phyloP scores from a whole-genome alignment of 1,139 yeast genomes.

The Yamadazyma mexicana region DNA sequence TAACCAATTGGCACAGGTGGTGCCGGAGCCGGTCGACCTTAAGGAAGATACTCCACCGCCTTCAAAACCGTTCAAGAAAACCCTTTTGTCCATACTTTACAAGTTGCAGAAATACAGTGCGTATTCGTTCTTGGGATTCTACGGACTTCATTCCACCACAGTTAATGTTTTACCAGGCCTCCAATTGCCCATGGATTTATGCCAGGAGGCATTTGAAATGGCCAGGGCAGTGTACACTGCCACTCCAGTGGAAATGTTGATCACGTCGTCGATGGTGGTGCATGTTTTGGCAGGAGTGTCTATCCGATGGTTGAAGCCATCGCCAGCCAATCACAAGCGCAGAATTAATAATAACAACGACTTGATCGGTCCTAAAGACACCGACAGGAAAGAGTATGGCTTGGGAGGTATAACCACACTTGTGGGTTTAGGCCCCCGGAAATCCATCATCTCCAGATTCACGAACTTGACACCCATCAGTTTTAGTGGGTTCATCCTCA shows the following conservation, averaged over 20 bases:
- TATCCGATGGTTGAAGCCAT: slow-evolving; percentile 38
- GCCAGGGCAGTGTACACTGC: slow-evolving; percentile 62
- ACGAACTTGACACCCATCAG: slow-evolving; percentile 46
- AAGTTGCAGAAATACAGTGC: slow-evolving; percentile 62
- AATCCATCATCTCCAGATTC: slow-evolving; percentile 40
- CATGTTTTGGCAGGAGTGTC: slow-evolving; percentile 59
- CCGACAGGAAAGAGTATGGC: slow-evolving; percentile 49
- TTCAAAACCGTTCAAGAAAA: slow-evolving; percentile 8
- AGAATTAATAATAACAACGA: slow-evolving; percentile 8
- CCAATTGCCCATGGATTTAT: slow-evolving; percentile 40
- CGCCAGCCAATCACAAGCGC: slow-evolving; percentile 6
- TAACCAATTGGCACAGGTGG: slow-evolving; percentile 6
- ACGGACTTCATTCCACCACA: slow-evolving; percentile 57
- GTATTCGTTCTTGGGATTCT: slow-evolving; percentile 55
- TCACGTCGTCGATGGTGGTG: slow-evolving; percentile 45
- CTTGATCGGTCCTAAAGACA: slow-evolving; percentile 16
- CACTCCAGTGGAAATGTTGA: slow-evolving; percentile 48
- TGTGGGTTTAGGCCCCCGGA: slow-evolving; percentile 54
- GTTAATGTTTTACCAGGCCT: slow-evolving; percentile 56
- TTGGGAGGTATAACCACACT: slow-evolving; percentile 58
- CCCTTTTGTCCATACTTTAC: slow-evolving; percentile 13
- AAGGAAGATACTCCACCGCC: slow-evolving; percentile 7
- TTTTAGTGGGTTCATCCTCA: slow-evolving; percentile 58
- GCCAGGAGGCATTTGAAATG: slow-evolving; percentile 60
- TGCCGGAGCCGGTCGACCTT: slow-evolving; percentile 18